These are phyloP conservation scores for Aspergillus homomorphus DNA, from an alignment of 495 filamentous ascomycete species.

Conservation along the genomic window DNA sequence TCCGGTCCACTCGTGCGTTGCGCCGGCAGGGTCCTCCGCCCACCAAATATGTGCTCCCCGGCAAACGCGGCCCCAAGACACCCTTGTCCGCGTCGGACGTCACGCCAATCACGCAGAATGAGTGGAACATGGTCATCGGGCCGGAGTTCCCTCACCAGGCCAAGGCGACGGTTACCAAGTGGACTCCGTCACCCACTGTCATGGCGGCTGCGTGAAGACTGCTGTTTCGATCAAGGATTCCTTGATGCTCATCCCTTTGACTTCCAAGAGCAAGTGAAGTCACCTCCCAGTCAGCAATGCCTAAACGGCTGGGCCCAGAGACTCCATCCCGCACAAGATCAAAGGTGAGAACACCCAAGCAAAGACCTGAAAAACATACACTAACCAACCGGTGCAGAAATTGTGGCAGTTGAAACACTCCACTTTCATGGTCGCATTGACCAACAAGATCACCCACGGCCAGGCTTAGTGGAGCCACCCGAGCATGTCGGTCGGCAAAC, in stretches of 20 bases:
- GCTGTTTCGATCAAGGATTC: background rate
- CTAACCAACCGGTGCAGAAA: background rate
- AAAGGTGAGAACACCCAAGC: background rate
- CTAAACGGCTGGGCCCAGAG: background rate
- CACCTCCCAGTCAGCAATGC: too few relatives aligned
- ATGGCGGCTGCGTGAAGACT: constrained; percentile 33
- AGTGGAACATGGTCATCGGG: constrained; percentile 45
- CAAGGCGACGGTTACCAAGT: constrained; percentile 41
- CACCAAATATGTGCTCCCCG: constrained; percentile 6
- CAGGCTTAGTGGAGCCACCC: constrained; percentile 5
- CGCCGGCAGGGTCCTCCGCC: constrained; percentile 15
- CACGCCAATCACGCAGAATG: constrained; percentile 45
- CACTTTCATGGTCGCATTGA: background rate
- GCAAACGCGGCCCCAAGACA: constrained; percentile 41
- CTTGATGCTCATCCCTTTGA: background rate
- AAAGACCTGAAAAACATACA: background rate
- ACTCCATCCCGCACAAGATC: background rate
- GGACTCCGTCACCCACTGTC: constrained; percentile 42
- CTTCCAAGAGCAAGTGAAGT: too few relatives aligned
- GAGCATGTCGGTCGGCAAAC: constrained; percentile 6
- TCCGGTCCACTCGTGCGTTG: constrained; percentile 26
- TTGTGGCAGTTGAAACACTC: background rate
- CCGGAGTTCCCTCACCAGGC: constrained; percentile 29
- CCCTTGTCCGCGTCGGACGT: constrained; percentile 46
- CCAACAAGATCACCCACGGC: background rate